Base-by-base conservation (phyloP, 805 yeast species). In the Nakazawaea laoshanensis region DNA sequence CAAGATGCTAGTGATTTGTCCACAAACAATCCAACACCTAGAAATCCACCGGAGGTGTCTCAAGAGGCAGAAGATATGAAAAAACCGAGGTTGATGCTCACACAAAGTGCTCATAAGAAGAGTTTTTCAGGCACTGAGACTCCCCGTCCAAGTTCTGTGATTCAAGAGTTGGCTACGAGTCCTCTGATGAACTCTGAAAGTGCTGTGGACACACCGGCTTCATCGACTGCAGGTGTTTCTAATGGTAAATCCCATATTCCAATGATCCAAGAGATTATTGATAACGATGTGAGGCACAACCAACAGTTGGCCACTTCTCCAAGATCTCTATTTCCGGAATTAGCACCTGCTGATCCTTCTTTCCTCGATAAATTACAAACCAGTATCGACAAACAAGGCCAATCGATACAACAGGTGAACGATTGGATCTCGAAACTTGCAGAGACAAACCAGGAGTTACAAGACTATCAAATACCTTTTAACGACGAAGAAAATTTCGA, bases 351-450 rank as follows among this genome's bases (percentile, higher is more conserved):
- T 3, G 42, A 45, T 21, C 43, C 47, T n/a, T 11, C 16, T 17
- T 35, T 27, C 15, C 47, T 57, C 46, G 54, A 56, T 16, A 68
- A 62, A 13, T 57, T 72, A 29, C 74, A 71, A 41, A 61, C 61
- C 29, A 71, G 61, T 36, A 51, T 70, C 8, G 51, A 52, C 30
- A 64, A 60, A 43, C 74, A 71, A 41, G 74, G 74, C 9, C 66
- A 62, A 39, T 63, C 74, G 3, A 59, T 72, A 34, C 70, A 61
- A 47, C 76, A 70, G 45, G 73, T 69, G 2, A 73, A 69, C 46
- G 77, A 72, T 39, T 70, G 76, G 76, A 61, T 70, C 29, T 67
- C 59, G 33, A 61, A 50, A 38, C 41, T 63, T 24, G 37, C 24
- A 5, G 24, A 33, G 23, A 14, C 42, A 16, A 15, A 9, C 7